Conservation (phyloP, 73 alveolate species). For the Symbiodinium pilosum region DNA sequence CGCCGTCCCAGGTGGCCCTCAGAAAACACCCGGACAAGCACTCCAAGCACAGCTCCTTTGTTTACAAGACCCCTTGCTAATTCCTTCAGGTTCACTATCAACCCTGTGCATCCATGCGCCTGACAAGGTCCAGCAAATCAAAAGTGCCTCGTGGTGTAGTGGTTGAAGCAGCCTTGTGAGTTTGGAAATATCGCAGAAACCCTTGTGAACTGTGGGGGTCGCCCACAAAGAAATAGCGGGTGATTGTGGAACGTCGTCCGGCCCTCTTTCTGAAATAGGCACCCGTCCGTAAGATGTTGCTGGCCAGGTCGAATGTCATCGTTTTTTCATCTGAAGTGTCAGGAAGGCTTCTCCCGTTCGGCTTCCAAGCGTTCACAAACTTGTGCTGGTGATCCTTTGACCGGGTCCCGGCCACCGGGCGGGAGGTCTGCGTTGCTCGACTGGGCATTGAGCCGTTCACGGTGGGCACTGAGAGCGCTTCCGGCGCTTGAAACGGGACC, state of each 20-base stretch:
- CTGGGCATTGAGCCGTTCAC: background rate
- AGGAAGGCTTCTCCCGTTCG: slow-evolving; percentile 10
- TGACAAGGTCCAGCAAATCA: slow-evolving; percentile 46
- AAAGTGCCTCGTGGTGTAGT: slow-evolving; percentile 19
- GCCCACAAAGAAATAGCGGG: slow-evolving; percentile 75
- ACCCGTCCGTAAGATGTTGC: slow-evolving; percentile 47
- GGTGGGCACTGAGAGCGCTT: background rate
- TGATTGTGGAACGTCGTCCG: slow-evolving; percentile 41
- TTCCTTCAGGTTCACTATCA: too few species aligned
- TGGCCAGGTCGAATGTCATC: slow-evolving; percentile 37
- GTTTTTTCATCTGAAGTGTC: slow-evolving; percentile 26
- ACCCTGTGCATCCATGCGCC: background rate
- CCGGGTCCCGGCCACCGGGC: background rate
- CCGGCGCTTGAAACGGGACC: background rate
- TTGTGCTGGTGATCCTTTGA: background rate
- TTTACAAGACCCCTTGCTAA: too few species aligned
- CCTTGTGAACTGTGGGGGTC: background rate
- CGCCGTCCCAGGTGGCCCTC: slow-evolving; percentile 74
- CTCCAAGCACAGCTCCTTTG: too few species aligned
- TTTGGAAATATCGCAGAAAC: slow-evolving; percentile 34
- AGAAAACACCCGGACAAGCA: too few species aligned
- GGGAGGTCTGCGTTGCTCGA: background rate
- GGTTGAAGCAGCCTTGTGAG: slow-evolving; percentile 13
- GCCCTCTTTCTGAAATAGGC: slow-evolving; percentile 77
- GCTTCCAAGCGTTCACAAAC: slow-evolving; percentile 43